These are phyloP conservation scores for Penicillium canariense DNA, from an alignment of 495 filamentous ascomycete species.

Conservation along the genomic window DNA sequence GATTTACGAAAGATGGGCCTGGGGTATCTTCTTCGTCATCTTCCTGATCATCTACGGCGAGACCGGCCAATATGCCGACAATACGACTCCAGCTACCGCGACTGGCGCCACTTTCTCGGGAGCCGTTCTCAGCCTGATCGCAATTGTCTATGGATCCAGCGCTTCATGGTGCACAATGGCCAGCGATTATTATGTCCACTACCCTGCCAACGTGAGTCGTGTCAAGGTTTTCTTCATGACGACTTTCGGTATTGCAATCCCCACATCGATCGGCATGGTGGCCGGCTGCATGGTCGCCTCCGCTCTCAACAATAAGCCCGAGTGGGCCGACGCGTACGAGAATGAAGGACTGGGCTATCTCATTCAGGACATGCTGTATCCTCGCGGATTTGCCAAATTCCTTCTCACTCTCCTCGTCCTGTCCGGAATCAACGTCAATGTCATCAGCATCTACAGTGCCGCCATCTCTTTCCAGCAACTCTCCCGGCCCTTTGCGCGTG, in stretches of 20 bases:
- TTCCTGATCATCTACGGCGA: slow-evolving; percentile 58
- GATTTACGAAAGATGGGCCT: slow-evolving; percentile 59
- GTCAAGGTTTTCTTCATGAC: slow-evolving; percentile 54
- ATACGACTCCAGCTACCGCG: slow-evolving; percentile 33
- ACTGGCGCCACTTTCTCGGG: slow-evolving; percentile 42
- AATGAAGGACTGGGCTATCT: slow-evolving; percentile 54
- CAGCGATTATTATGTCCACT: slow-evolving; percentile 62
- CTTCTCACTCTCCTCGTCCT: slow-evolving; percentile 55
- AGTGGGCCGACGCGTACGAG: slow-evolving; percentile 47
- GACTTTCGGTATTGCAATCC: slow-evolving; percentile 42
- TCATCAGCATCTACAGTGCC: slow-evolving; percentile 43
- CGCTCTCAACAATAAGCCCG: slow-evolving; percentile 44
- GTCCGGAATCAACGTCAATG: slow-evolving; percentile 41
- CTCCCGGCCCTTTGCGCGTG: slow-evolving; percentile 34
- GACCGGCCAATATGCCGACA: slow-evolving; percentile 46
- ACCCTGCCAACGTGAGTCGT: slow-evolving; percentile 49
- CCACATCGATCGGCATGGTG: slow-evolving; percentile 57
- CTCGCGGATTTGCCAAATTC: slow-evolving; percentile 58
- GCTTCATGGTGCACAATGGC: slow-evolving; percentile 59
- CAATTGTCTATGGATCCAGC: slow-evolving; percentile 57
- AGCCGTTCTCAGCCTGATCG: slow-evolving; percentile 49
- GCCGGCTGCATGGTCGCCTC: slow-evolving; percentile 54
- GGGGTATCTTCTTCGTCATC: slow-evolving; percentile 56
- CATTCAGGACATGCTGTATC: slow-evolving; percentile 53
- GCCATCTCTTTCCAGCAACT: slow-evolving; percentile 43